These are phyloP conservation scores for Citrullus colocynthis DNA, from an alignment of 306 rosid genomes.

Conservation along the genomic window DNA sequence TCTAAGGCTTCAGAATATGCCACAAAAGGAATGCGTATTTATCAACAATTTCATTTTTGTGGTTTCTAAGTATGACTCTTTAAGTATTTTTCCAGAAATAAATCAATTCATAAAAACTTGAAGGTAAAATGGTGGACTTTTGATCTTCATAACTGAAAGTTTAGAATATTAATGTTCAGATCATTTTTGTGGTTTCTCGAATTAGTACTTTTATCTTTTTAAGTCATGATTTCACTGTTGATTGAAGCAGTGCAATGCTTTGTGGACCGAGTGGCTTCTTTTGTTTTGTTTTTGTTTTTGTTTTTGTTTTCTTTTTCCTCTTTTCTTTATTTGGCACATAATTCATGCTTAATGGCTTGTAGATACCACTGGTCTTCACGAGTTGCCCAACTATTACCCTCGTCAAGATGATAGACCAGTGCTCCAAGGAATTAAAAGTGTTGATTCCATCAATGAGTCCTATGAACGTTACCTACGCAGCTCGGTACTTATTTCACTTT, in stretches of 20 bases:
- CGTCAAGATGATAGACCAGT: constrained; percentile 74
- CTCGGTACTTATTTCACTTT: constrained; percentile 46
- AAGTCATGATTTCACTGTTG: background rate
- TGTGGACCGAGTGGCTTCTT: background rate
- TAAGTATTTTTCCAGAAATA: background rate
- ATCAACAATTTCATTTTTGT: background rate
- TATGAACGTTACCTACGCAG: constrained; percentile 83
- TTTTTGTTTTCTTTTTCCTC: no score
- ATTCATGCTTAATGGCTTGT: constrained; percentile 18
- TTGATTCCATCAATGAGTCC: constrained; percentile 90
- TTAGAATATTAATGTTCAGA: background rate
- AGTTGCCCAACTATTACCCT: constrained; percentile 55
- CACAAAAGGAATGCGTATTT: background rate
- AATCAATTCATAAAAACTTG: background rate
- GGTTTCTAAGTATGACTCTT: background rate
- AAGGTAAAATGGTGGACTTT: background rate
- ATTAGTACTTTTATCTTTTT: background rate
- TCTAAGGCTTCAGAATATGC: background rate
- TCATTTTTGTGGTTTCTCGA: background rate
- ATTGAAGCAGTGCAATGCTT: background rate
- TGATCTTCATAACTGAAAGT: background rate
- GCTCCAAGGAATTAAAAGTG: constrained; percentile 58
- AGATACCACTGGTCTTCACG: constrained; percentile 59
- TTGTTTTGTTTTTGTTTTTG: background rate
- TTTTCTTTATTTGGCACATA: constrained; percentile 12